phyloP scores from a whole-genome alignment of 2,329 filamentous ascomycete species.

The Calonectria fujianensis region DNA sequence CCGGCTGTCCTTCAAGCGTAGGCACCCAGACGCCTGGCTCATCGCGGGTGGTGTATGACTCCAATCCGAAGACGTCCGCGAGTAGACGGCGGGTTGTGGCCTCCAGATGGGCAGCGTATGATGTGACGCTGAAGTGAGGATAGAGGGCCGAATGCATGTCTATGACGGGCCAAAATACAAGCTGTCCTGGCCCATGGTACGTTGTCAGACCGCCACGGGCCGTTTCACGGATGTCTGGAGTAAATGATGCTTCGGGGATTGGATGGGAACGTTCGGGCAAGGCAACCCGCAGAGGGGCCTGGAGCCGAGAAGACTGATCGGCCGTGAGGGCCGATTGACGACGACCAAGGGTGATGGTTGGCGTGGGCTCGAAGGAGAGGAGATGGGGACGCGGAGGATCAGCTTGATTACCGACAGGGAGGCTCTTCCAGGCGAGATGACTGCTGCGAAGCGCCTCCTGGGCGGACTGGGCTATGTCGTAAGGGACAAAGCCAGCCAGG shows the following conservation, averaged over 20 bases:
- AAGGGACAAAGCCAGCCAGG: conserved; percentile 53
- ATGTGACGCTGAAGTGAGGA: conserved; percentile 78
- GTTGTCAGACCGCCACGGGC: conserved; percentile 93
- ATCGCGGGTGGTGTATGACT: conserved; percentile 76
- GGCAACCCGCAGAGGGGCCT: conserved; percentile 61
- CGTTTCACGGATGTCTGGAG: conserved; percentile 80
- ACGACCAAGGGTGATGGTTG: conserved; percentile 93
- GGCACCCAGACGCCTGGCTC: conserved; percentile 91
- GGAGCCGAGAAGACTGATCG: conserved; percentile 67
- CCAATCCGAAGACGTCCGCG: conserved; percentile 72
- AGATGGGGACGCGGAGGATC: conserved; percentile 79
- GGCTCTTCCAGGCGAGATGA: conserved; percentile 61
- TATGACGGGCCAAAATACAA: conserved; percentile 94
- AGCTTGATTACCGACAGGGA: conserved; percentile 42
- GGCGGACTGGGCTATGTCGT: conserved; percentile 56
- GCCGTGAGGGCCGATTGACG: conserved; percentile 77
- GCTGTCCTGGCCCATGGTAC: conserved; percentile 95
- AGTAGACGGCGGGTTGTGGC: conserved; percentile 82
- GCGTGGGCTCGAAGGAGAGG: conserved; percentile 87
- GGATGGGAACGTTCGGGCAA: conserved; percentile 52
- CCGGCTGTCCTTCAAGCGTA: conserved; percentile 54
- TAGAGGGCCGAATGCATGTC: conserved; percentile 80
- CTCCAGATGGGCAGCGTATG: conserved; percentile 88
- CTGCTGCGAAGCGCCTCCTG: conserved; percentile 60
- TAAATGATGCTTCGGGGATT: conserved; percentile 57